Conservation (phyloP, 371 early-diverging fungal species). For the Coelomomyces lativittatus region DNA sequence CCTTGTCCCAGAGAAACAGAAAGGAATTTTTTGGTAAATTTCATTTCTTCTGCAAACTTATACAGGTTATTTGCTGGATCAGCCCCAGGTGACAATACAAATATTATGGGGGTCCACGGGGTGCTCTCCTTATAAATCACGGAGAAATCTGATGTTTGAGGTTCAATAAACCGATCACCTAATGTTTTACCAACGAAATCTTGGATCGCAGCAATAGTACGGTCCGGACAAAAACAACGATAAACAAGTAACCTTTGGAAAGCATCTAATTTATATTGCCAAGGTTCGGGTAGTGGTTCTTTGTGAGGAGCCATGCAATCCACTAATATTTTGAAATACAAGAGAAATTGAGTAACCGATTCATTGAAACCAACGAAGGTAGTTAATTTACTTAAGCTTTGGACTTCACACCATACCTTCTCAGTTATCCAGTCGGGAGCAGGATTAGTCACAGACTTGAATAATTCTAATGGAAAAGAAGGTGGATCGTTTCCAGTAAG, state of each 20-base stretch:
- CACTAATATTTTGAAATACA: too few species aligned
- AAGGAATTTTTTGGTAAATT: slow-evolving; percentile 24
- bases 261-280: slow-evolving; percentile 8
- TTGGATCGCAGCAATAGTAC: slow-evolving; percentile 21
- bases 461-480: too few species aligned
- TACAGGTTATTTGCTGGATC: slow-evolving; percentile 31
- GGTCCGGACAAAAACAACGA: slow-evolving; percentile 23
- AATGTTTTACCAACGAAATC: slow-evolving; percentile 26
- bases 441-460: slow-evolving; percentile 19
- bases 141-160: slow-evolving; percentile 24
- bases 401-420: slow-evolving; percentile 20
- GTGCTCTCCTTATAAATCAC: slow-evolving; percentile 29
- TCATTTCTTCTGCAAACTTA: slow-evolving; percentile 39
- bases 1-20: slow-evolving; percentile 38
- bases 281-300: slow-evolving; percentile 18
- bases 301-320: slow-evolving; percentile 12
- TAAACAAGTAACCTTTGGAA: slow-evolving; percentile 27
- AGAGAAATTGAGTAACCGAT: too few species aligned
- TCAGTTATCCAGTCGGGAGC: slow-evolving; percentile 27
- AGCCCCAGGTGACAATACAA: slow-evolving; percentile 38
- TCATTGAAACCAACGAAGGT: slow-evolving; percentile 13
- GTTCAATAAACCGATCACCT: slow-evolving; percentile 35
- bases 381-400: slow-evolving; percentile 11
- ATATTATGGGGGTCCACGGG: slow-evolving; percentile 25
- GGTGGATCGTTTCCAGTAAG: slow-evolving; percentile 14